Conservation (phyloP, 1,139 yeast genomes). For the Yamadazyma atlantica region DNA sequence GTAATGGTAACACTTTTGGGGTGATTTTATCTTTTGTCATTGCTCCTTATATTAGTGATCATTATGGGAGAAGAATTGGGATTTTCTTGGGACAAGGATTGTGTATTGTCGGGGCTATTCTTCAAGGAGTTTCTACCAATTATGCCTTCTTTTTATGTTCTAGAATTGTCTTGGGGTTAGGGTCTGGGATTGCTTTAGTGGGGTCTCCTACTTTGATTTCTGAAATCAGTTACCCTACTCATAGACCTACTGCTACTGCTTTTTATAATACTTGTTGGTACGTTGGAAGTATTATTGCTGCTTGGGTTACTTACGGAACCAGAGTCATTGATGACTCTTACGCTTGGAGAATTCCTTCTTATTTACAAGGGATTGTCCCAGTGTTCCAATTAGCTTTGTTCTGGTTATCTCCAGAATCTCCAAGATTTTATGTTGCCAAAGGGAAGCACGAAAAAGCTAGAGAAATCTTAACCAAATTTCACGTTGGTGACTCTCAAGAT, state of each 20-base stretch:
- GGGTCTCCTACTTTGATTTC: conserved; percentile 40
- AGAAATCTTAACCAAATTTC: conserved; percentile 40
- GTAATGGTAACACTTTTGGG: conserved; percentile 3
- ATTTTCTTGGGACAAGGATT: conserved; percentile 26
- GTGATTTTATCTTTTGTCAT: conserved; percentile 24
- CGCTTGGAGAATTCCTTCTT: conserved; percentile 46
- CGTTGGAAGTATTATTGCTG: conserved; percentile 54
- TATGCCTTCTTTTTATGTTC: conserved; percentile 38
- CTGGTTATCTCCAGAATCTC: conserved; percentile 46
- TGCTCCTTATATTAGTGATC: conserved; percentile 21
- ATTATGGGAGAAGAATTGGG: conserved; percentile 33
- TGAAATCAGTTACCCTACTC: conserved; percentile 47
- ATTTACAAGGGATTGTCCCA: conserved; percentile 41
- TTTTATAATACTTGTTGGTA: conserved; percentile 48
- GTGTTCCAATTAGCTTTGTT: conserved; percentile 24
- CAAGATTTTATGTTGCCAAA: conserved; percentile 39
- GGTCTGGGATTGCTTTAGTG: conserved; percentile 35
- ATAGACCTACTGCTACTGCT: conserved; percentile 45
- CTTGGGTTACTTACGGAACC: conserved; percentile 30
- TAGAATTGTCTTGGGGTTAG: conserved; percentile 43
- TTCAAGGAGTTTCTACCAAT: conserved; percentile 42
- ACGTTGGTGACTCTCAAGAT: conserved; percentile 34
- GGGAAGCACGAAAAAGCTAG: conserved; percentile 39
- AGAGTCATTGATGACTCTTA: conserved; percentile 17
- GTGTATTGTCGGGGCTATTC: conserved; percentile 34